Conservation (phyloP, 2,329 filamentous ascomycete genomes). For the Cyphellophora europaea region DNA sequence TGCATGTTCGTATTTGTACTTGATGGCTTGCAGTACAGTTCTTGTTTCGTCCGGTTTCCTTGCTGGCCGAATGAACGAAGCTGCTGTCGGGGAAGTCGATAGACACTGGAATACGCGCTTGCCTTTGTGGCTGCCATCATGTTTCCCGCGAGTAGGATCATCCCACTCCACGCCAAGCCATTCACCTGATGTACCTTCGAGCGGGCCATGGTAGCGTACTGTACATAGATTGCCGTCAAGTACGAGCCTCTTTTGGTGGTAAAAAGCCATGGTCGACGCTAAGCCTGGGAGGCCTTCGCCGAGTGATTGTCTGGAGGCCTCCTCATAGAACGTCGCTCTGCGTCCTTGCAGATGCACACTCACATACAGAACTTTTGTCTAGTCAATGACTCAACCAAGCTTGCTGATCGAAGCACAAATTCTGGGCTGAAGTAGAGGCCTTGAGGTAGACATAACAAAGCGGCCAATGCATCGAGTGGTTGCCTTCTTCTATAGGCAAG, state of each 20-base stretch:
- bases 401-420: too few species aligned
- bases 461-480: too few species aligned
- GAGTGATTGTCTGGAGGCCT: too few species aligned
- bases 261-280: slow-evolving; percentile 1
- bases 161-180: slow-evolving; percentile 99
- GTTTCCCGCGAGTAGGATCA: slow-evolving; percentile 74
- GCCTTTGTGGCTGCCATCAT: slow-evolving; percentile 74
- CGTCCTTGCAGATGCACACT: too few species aligned
- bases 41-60: slow-evolving; percentile 58
- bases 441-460: too few species aligned
- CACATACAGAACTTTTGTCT: too few species aligned
- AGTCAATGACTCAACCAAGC: too few species aligned
- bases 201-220: slow-evolving; percentile 69
- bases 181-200: slow-evolving; percentile 63
- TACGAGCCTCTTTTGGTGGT: slow-evolving; percentile 63
- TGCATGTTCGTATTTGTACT: slow-evolving; percentile 64
- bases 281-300: too few species aligned
- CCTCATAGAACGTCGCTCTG: too few species aligned
- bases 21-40: slow-evolving; percentile 70
- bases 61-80: slow-evolving; percentile 77
- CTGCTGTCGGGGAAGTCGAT: slow-evolving; percentile 48
- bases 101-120: slow-evolving; percentile 68
- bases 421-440: too few species aligned
- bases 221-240: slow-evolving; percentile 73
- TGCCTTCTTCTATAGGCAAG: too few species aligned